Base-by-base conservation (phyloP, 345 rosid species). In the Mallotus nudiflorus region DNA sequence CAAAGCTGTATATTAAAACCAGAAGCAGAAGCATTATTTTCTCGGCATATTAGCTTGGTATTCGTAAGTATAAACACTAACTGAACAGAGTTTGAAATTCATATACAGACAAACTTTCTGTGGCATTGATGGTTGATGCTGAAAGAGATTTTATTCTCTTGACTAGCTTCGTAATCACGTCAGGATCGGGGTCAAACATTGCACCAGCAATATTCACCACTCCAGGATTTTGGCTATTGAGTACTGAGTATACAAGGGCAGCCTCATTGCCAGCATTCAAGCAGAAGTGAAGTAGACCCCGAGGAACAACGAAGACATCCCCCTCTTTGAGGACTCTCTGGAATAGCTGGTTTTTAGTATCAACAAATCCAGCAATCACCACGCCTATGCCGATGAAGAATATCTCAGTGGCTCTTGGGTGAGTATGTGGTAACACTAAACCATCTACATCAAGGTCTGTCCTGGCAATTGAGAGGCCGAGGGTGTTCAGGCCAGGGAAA, bases 151-250 rank as follows among this genome's bases (percentile, higher is more conserved):
- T 73, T 18, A 84, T 56, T 50, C 66, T 83, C 70, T 70, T 80
- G 27, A 51, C 70, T 19, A 83, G 71, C 50, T 72, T 75, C n/a
- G 64, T 68, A 24, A 77, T 48, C 24, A 45, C 16, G 27, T 78
- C 74, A 2, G 62, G 69, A 49, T 80, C 84, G 33, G 77, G 4
- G 42, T 68, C 83, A 33, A 86, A 68, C 66, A 78, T 9, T 27
- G 87, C 83, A 52, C 71, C 86, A 57, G 69, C 74, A 44, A 83
- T 68, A 68, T 80, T 83, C 56, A 88, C 85, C 33, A 76, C 73
- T 15, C 98, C 98, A 3, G 97, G 96, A 73, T 89, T 93, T 78
- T 93, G 98, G 75, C 96, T 83, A 42, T 81, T 91, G 54, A 83
- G 74, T 73, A 91, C 91, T 0, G 97, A 93, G 68, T 67, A 83